Base-by-base conservation (phyloP, 768 basidiomycete genomes). In the Xanthoconium purpureum region DNA sequence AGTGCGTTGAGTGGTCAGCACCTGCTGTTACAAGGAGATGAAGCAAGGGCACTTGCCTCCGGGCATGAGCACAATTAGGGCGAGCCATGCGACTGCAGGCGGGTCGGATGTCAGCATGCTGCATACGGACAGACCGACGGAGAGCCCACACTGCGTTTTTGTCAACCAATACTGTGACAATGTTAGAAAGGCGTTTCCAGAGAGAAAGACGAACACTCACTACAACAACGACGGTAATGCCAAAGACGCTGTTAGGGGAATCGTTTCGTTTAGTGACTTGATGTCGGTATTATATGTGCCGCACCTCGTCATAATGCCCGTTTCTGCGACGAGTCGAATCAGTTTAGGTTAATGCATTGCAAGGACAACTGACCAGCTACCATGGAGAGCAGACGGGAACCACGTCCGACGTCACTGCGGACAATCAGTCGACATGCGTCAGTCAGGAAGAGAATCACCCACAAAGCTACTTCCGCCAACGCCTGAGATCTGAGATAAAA, bases 141-240 rank as follows among this genome's bases (percentile, higher is more conserved):
- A 30, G 24, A 9, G 43, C 59, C 47, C 32, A 66, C 65, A 11
- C 36, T 57, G 56, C 7, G 50, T 24, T 48, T 18, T 62, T 10
- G 59, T 59, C 30, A 54, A n/a, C 59, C 59, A 67, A 37, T 61
- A 66, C 65, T 66, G 17, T 5, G 18, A 46, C n/a, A 5, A 10
- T 7, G 8, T 43, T 35, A 18, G 13, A 14, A 14, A 8, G 14
- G 13, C 5, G 6, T 18, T 42, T 13, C n/a, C 35, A 30, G 13
- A 6, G 6, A 37, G 4, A 17, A 36, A n/a, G 28, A 44, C 3
- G 18, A 10, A 43, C 17, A 54, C 65, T 37, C 52, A 66, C 65
- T 14, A 57, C 47, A 35, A 64, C 3, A 18, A 62, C 20, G 40
- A 15, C n/a, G 5, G 33, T 36, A 28, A 59, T 2, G 11, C 39